Evolutionary conservation across 495 filamentous ascomycete genomes (phyloP).

Genomic region (Penicillium lividum): DNA sequence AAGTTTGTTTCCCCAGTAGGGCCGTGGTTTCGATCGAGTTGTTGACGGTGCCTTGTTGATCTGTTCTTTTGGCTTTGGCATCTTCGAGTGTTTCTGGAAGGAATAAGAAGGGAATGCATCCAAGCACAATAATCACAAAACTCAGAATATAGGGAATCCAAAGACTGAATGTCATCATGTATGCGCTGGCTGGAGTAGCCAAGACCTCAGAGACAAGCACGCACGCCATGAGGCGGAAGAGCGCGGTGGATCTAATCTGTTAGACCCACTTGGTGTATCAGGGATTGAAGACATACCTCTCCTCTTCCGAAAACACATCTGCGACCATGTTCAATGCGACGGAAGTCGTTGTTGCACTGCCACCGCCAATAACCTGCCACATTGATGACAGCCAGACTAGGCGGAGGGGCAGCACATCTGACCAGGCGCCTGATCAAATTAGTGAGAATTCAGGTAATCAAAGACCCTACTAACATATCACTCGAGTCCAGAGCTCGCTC

Average conservation of each 20-base stretch:
- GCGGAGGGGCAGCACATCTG: conserved; percentile 31
- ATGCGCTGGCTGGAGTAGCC: conserved; percentile 35
- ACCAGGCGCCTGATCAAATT: conserved; percentile 22
- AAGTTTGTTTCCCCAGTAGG: not conserved
- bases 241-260: conserved; percentile 24
- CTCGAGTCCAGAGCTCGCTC: conserved; percentile 32
- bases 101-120: conserved; percentile 31
- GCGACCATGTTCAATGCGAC: conserved; percentile 33
- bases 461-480: conserved; percentile 34
- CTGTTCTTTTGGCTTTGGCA: conserved; percentile 20
- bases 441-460: not conserved
- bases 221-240: conserved; percentile 29
- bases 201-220: conserved; percentile 30
- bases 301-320: conserved; percentile 35
- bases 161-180: conserved; percentile 27
- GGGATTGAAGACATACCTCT: conserved; percentile 24
- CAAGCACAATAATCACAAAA: conserved; percentile 28
- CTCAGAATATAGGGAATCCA: conserved; percentile 33
- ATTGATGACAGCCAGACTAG: conserved; percentile 34
- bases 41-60: not conserved
- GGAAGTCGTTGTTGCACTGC: conserved; percentile 24
- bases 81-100: conserved; percentile 48
- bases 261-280: not conserved
- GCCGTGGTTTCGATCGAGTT: not conserved
- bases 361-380: conserved; percentile 34